These are phyloP conservation scores for Chytriomyces hyalinus DNA, from an alignment of 192 early-diverging fungal species.

Conservation along the genomic window DNA sequence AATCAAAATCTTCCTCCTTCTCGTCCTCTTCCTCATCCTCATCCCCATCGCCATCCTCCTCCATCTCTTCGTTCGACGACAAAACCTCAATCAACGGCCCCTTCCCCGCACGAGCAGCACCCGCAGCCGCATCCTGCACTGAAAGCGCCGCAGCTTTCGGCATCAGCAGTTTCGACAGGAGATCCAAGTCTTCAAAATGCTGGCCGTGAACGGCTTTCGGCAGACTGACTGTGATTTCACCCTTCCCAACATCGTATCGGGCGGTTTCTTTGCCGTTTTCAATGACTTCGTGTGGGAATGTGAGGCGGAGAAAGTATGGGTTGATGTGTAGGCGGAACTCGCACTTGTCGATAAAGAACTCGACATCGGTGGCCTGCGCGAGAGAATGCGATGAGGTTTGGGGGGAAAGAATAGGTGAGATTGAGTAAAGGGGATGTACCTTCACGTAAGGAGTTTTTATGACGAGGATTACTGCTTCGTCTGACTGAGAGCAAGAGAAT, in stretches of 20 bases:
- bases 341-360: conserved; percentile 79
- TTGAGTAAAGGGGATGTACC: conserved; percentile 32
- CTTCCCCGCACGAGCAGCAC: conserved; percentile 45
- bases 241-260: conserved; percentile 76
- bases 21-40: conserved; percentile 43
- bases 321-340: conserved; percentile 88
- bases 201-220: conserved; percentile 80
- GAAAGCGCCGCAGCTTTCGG: conserved; percentile 3
- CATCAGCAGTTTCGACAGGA: conserved; percentile 80
- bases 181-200: conserved; percentile 85
- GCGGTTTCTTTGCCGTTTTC: conserved; percentile 87
- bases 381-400: background rate
- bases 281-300: conserved; percentile 78
- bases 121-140: background rate
- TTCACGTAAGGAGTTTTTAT: conserved; percentile 86
- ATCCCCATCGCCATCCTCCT: conserved; percentile 38
- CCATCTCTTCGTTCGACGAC: conserved; percentile 17
- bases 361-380: conserved; percentile 79
- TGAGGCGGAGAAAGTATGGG: conserved; percentile 91
- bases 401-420: background rate
- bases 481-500: conserved; percentile 80
- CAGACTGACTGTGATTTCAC: conserved; percentile 74
- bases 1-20: conserved; percentile 73
- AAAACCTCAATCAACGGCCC: conserved; percentile 34
- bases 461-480: conserved; percentile 72